Percentiles rank a stretch among this genome's conserved stretches.
phyloP scores from a whole-genome alignment of 1,139 yeast species.

The Scheffersomyces segobiensis region DNA sequence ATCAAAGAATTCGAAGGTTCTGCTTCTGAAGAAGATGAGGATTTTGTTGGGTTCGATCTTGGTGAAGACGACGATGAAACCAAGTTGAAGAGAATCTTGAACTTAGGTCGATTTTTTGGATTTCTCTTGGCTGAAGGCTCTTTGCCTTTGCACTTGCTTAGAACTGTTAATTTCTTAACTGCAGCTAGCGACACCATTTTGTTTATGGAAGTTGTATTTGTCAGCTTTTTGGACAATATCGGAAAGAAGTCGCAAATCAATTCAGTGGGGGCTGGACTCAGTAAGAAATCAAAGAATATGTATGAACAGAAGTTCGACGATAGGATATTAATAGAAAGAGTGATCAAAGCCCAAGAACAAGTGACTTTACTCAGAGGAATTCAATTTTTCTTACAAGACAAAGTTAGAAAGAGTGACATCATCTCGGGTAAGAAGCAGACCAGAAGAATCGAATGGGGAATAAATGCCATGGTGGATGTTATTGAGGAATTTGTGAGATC shows the following conservation, averaged over 20 bases:
- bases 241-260: slow-evolving; percentile 65
- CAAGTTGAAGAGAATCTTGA: slow-evolving; percentile 60
- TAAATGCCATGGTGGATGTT: slow-evolving; percentile 52
- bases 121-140: slow-evolving; percentile 69
- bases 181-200: slow-evolving; percentile 64
- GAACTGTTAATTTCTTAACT: slow-evolving; percentile 73
- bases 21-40: slow-evolving; percentile 33
- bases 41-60: slow-evolving; percentile 36
- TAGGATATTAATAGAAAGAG: slow-evolving; percentile 50
- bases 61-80: slow-evolving; percentile 44
- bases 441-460: slow-evolving; percentile 72
- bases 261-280: slow-evolving; percentile 48
- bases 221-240: slow-evolving; percentile 62
- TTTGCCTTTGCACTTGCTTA: slow-evolving; percentile 69
- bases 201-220: slow-evolving; percentile 72
- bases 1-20: slow-evolving; percentile 66
- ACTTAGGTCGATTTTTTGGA: slow-evolving; percentile 81
- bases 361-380: slow-evolving; percentile 67
- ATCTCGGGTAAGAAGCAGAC: slow-evolving; percentile 60
- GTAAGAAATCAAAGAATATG: slow-evolving; percentile 31
- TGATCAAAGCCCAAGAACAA: slow-evolving; percentile 66
- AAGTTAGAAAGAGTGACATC: slow-evolving; percentile 51
- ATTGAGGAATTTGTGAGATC: slow-evolving; percentile 47
- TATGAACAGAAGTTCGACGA: slow-evolving; percentile 52
- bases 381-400: slow-evolving; percentile 63